These are phyloP conservation scores for Coemansia pectinata DNA, from an alignment of 192 early-diverging fungal genomes.

Conservation along the genomic window DNA sequence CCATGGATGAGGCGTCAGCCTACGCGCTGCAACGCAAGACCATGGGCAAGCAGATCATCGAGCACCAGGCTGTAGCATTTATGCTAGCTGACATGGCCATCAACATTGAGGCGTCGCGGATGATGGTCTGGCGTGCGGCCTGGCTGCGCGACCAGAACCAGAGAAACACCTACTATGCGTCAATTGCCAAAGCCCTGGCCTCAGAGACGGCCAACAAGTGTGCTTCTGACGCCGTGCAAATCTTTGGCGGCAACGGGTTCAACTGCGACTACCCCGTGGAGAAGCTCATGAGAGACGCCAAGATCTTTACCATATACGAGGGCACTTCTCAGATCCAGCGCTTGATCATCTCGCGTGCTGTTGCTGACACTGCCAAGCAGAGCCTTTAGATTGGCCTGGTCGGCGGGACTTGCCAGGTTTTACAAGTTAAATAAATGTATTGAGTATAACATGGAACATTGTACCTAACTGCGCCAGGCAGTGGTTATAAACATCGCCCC, in stretches of 20 bases:
- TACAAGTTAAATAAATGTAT: background rate
- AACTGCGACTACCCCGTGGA: constrained; percentile 93
- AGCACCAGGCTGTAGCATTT: constrained; percentile 90
- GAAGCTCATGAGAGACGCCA: constrained; percentile 92
- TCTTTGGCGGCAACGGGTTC: constrained; percentile 91
- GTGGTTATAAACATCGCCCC: background rate
- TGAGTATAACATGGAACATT: background rate
- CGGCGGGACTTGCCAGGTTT: background rate
- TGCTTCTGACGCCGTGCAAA: constrained; percentile 89
- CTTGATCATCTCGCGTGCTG: constrained; percentile 80
- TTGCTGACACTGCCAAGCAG: constrained; percentile 65
- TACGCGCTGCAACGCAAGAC: constrained; percentile 93
- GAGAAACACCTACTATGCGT: constrained; percentile 91
- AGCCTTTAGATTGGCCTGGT: constrained; percentile 1
- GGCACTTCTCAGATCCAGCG: constrained; percentile 96
- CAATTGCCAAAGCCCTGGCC: constrained; percentile 90
- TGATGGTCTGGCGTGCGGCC: constrained; percentile 83
- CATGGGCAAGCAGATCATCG: constrained; percentile 87
- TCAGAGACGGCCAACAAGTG: constrained; percentile 80
- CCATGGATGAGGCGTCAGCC: constrained; percentile 88
- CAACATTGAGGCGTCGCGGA: constrained; percentile 82
- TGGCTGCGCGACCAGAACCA: constrained; percentile 85
- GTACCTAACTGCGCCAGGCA: background rate
- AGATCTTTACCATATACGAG: constrained; percentile 97
- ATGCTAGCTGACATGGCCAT: constrained; percentile 99